Evolutionary conservation across 2,329 filamentous ascomycete species (phyloP).

Genomic region (Pseudogymnoascus sp.): DNA sequence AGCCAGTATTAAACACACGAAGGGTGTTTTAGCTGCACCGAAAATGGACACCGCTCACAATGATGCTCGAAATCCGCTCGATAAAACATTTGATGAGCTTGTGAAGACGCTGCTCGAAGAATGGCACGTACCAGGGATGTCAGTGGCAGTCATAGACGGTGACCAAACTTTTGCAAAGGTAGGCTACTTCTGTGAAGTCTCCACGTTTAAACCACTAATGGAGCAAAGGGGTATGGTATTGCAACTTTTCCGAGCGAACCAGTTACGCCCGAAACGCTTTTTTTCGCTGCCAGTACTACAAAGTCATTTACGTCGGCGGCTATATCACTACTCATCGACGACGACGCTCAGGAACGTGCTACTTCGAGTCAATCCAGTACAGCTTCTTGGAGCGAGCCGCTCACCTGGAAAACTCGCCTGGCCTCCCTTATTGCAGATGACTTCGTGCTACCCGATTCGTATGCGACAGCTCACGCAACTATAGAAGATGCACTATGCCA

Average conservation of each 20-base stretch:
- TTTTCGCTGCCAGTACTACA: slow-evolving; percentile 47
- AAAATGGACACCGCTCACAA: neutral
- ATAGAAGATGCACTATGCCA: slow-evolving; percentile 48
- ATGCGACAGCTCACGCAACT: slow-evolving; percentile 41
- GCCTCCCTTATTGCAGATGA: slow-evolving; percentile 41
- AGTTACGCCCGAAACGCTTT: slow-evolving; percentile 42
- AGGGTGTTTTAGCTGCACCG: neutral
- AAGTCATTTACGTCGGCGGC: slow-evolving; percentile 47
- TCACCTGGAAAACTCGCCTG: slow-evolving; percentile 39
- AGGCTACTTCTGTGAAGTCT: slow-evolving; percentile 15
- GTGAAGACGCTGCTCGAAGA: slow-evolving; percentile 28
- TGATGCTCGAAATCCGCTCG: slow-evolving; percentile 15
- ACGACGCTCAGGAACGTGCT: slow-evolving; percentile 30
- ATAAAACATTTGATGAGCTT: slow-evolving; percentile 17
- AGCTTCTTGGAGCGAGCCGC: neutral
- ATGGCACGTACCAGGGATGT: slow-evolving; percentile 42
- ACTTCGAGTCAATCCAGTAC: slow-evolving; percentile 24
- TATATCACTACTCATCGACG: slow-evolving; percentile 42
- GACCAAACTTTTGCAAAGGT: slow-evolving; percentile 35
- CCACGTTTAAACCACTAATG: neutral
- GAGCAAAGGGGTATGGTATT: slow-evolving; percentile 33
- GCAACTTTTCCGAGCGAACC: slow-evolving; percentile 30
- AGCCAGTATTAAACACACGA: neutral
- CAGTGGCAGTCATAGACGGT: slow-evolving; percentile 40
- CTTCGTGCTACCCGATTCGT: slow-evolving; percentile 41